Evolutionary conservation across 176 grass and related monocot species (phyloP), one percentile per base, ranked within the genome.

Genomic region (Avena sativa): DNA sequence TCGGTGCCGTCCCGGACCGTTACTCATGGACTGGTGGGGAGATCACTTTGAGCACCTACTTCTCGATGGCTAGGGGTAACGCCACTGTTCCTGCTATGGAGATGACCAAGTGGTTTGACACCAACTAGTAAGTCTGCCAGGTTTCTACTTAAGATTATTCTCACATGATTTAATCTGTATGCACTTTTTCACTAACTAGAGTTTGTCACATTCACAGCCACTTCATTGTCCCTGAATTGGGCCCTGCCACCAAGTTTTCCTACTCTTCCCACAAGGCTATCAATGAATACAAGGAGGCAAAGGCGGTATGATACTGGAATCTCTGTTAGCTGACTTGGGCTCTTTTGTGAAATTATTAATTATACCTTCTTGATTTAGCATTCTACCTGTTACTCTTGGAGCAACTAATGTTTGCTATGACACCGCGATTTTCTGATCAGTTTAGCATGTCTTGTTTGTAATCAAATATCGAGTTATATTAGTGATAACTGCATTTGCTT

Each of bases 91-190:
- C 93, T 79, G 95, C 95, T 88, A 95, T 97, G 95, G 95, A 97
- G 87, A 97, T 97, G 95, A 97, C 95, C 83, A 97, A 97, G 89
- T 97, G 95, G 95, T 97, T 97, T 21, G 95, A 97, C 83, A 97
- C 95, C 82, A 97, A 97, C 93, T 97, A 97, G 95, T 97, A 89
- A 95, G 93, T 81, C 23, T 3, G 8, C 30, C 1, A 6, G 4
- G 2, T 14, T 77, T 52, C 25, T 63, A 4, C 58, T 59, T 10
- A 60, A 19, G 46, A 17, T 67, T 63, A 8, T 47, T 2, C 12
- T 23, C 55, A 87, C 70, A 2, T 19, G 7, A 2, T 78, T 78
- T 23, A 68, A 20, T 7, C 17, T 74, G 0, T 84, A 13, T 38
- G 34, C 9, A 58, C 8, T 63, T 19, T 78, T 84, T 82, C 77